phyloP scores from a whole-genome alignment of 78 protist species.

The Dictyostelium firmibasis region DNA sequence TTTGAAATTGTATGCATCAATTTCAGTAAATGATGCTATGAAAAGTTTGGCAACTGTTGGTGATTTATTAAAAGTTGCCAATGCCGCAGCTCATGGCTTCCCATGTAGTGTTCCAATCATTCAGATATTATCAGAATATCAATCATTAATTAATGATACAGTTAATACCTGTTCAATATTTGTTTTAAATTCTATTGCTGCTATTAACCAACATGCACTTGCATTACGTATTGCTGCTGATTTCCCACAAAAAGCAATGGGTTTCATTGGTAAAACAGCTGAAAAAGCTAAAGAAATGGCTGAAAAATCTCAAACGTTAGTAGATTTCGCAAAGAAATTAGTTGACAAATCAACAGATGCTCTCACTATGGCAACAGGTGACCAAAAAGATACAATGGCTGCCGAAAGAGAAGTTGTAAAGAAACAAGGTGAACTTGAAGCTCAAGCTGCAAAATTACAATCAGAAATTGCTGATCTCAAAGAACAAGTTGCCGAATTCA shows the following conservation, averaged over 20 bases:
- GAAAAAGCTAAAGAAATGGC: slow-evolving; percentile 5
- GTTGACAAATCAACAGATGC: neutral
- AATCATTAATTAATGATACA: neutral
- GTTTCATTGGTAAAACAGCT: neutral
- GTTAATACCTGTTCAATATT: neutral
- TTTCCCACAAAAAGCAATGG: slow-evolving; percentile 6
- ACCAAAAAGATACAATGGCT: neutral
- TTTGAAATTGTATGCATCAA: neutral
- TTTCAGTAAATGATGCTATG: neutral
- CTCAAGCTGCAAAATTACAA: neutral
- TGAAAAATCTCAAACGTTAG: neutral
- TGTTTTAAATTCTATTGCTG: slow-evolving; percentile 1
- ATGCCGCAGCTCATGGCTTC: slow-evolving; percentile 9
- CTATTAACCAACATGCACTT: neutral
- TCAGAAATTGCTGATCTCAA: neutral
- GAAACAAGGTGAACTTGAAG: neutral
- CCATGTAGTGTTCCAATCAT: slow-evolving; percentile 8
- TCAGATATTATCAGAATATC: neutral
- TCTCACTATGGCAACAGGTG: neutral
- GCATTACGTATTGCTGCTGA: slow-evolving; percentile 15
- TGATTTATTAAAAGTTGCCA: slow-evolving; percentile 6
- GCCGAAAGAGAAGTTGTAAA: neutral
- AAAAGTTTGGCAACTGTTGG: neutral
- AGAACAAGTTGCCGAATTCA: neutral
- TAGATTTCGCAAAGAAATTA: neutral